Conservation (phyloP, 345 rosid genomes). For the Bretschneidera sinensis region DNA sequence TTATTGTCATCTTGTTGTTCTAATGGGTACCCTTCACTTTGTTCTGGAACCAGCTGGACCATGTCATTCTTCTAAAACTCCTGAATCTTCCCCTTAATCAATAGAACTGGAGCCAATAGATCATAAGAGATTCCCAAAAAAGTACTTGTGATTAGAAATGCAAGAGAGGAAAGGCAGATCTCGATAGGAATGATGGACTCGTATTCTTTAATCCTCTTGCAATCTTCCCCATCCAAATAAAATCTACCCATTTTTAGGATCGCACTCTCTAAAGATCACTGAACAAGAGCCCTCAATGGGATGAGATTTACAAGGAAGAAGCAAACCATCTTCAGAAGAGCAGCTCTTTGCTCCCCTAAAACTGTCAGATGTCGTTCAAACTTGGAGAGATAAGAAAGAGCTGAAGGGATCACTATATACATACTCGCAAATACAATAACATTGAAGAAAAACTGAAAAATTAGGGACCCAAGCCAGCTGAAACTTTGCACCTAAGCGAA, state of each 20-base stretch:
- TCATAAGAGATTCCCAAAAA: conserved; percentile 92
- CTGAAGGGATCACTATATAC: conserved; percentile 89
- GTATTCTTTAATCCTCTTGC: conserved; percentile 95
- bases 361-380: conserved; percentile 88
- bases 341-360: conserved; percentile 90
- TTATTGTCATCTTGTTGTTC: conserved; percentile 54
- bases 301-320: conserved; percentile 97
- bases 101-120: conserved; percentile 87
- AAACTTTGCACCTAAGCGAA: conserved; percentile 89
- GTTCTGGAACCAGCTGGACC: conserved; percentile 95
- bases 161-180: conserved; percentile 94
- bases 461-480: conserved; percentile 85
- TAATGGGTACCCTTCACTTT: conserved; percentile 73
- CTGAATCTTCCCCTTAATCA: conserved; percentile 89
- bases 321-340: conserved; percentile 96
- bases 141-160: conserved; percentile 89
- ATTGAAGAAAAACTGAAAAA: conserved; percentile 90
- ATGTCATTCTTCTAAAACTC: conserved; percentile 88
- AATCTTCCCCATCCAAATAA: conserved; percentile 95
- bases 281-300: conserved; percentile 75
- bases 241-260: conserved; percentile 86
- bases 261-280: conserved; percentile 82
- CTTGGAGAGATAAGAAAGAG: conserved; percentile 86
- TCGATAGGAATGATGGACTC: conserved; percentile 87
- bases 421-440: conserved; percentile 88